Base-by-base conservation (phyloP, 805 yeast genomes). In the Candida awuae region DNA sequence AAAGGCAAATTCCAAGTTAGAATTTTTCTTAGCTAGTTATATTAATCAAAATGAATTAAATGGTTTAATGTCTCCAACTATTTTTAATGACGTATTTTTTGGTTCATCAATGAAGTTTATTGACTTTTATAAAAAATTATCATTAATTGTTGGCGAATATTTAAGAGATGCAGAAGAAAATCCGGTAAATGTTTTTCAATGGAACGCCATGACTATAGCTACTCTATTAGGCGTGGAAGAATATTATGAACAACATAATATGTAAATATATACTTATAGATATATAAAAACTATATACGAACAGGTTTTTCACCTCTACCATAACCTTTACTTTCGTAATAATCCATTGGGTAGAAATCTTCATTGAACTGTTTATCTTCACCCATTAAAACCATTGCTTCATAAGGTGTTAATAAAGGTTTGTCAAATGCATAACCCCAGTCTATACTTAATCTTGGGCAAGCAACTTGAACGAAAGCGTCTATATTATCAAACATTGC, bases 371-470 rank as follows among this genome's bases (percentile, higher is more conserved):
- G 69, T 27, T 63, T 63, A 52, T 87, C 97, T 33, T 78, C 70
- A 7, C 75, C 81, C 49, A 92, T 59, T 71, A 87, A 72, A 5
- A 88, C 95, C 85, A 84, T 86, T 0, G 96, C 86, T 56, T 92
- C 98, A 56, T 92, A 92, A 0, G 98, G 98, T 0, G 98, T 90
- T 42, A 92, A 62, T 31, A 92, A 63, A 0, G 98, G 98, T 54
- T 83, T 84, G 43, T 78, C 77, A 55, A 92, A 92, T 0, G 98
- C 98, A 58, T 92, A 92, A 0, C 98, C 98, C 98, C 98, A 92
- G 59, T 92, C 98, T 30, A 92, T 90, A 2, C 95, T 85, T 33
- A 92, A 65, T 52, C 98, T 69, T 0, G 98, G 98, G 57, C 98
- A 92, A 1, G 98, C 98, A 3, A 92, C 95, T 61, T 92, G 98